phyloP scores from a whole-genome alignment of 371 early-diverging fungal genomes.

The Entomophthora muscae region DNA sequence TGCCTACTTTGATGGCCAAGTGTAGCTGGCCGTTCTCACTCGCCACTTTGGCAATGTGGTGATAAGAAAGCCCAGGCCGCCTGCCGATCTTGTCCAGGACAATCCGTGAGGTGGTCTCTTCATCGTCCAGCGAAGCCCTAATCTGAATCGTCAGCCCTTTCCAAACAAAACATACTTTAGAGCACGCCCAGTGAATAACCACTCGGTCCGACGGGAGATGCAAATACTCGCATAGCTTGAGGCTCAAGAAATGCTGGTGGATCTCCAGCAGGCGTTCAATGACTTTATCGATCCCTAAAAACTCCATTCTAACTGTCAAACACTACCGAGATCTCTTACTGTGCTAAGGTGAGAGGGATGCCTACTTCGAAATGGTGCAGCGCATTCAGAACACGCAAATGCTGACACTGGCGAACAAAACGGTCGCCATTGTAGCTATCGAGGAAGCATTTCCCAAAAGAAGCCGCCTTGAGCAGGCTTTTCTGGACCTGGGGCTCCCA shows the following conservation, averaged over 20 bases:
- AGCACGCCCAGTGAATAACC: slow-evolving; percentile 88
- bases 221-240: slow-evolving; percentile 68
- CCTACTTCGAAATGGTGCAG: slow-evolving; percentile 67
- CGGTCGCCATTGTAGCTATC: slow-evolving; percentile 62
- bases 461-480: slow-evolving; percentile 68
- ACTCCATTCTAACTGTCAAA: slow-evolving; percentile 34
- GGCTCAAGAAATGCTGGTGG: slow-evolving; percentile 67
- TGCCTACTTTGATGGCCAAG: slow-evolving; percentile 58
- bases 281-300: slow-evolving; percentile 55
- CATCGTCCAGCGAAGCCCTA: slow-evolving; percentile 64
- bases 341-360: slow-evolving; percentile 70
- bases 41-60: slow-evolving; percentile 87
- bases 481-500: slow-evolving; percentile 54
- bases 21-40: slow-evolving; percentile 67
- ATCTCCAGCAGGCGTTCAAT: slow-evolving; percentile 66
- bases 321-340: slow-evolving; percentile 29
- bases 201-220: slow-evolving; percentile 61
- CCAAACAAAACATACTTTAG: slow-evolving; percentile 34
- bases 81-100: slow-evolving; percentile 60
- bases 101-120: slow-evolving; percentile 57
- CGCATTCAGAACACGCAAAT: slow-evolving; percentile 75
- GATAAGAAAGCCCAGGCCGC: slow-evolving; percentile 59
- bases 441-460: slow-evolving; percentile 86
- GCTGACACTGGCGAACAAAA: slow-evolving; percentile 76
- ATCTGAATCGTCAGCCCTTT: slow-evolving; percentile 24